Percentiles rank a stretch among this genome's conserved stretches.
Evolutionary conservation across 2,329 filamentous ascomycete genomes (phyloP).

Genomic region (Ophiostoma piceae): DNA sequence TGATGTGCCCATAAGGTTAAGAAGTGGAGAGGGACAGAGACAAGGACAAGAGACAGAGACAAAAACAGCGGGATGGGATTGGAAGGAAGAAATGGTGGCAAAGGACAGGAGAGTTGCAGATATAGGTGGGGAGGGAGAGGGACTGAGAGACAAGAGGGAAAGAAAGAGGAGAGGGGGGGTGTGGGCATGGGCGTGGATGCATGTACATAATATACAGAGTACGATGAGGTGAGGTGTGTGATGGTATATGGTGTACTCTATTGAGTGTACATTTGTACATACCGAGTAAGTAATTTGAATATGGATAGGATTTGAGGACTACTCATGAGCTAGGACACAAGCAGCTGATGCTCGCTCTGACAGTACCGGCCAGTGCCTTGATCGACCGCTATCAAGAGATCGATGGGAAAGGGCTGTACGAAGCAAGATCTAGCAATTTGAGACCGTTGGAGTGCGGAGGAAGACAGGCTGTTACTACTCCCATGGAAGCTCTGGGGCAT

Average conservation of each 20-base stretch:
- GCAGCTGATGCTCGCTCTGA: background rate
- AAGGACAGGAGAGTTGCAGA: constrained; percentile 15
- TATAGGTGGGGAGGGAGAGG: constrained; percentile 11
- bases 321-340: constrained; percentile 8
- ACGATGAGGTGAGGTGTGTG: background rate
- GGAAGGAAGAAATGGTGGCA: constrained; percentile 7
- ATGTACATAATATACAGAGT: background rate
- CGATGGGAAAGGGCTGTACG: constrained; percentile 3
- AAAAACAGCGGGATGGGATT: constrained; percentile 16
- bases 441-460: background rate
- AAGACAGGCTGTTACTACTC: background rate
- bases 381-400: constrained; percentile 1
- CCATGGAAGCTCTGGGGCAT: background rate
- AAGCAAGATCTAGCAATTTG: background rate
- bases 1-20: constrained; percentile 21
- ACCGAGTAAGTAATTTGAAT: background rate
- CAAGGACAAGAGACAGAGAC: background rate
- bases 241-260: background rate
- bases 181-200: constrained; percentile 8
- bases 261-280: constrained; percentile 1
- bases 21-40: constrained; percentile 21
- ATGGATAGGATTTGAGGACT: background rate
- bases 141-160: background rate
- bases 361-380: background rate
- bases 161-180: background rate